Base-by-base conservation (phyloP, 2,329 filamentous ascomycete genomes). In the Aurifilum marmelostoma region DNA sequence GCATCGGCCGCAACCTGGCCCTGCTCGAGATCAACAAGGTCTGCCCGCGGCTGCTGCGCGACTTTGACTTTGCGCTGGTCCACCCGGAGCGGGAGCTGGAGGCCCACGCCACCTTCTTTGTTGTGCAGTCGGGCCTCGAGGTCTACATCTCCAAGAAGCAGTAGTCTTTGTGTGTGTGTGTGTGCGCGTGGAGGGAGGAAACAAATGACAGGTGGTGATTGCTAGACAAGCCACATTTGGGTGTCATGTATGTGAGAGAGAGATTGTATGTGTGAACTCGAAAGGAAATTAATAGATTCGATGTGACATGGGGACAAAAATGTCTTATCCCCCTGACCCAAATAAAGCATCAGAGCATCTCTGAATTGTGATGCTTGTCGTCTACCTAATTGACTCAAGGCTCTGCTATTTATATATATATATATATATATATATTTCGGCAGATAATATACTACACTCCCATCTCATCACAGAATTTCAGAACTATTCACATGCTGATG, bases 11-110 rank as follows among this genome's bases (percentile, higher is more conserved):
- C 5, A 85, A 87, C 74, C 74, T 88, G 41, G 85, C 84, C 0
- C 77, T 87, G 54, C 76, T 88, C 37, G 86, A 88, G 76, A 86
- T 88, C 73, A 86, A 88, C 78, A 89, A 89, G 79, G 81, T 88
- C 47, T 76, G 87, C 47, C 85, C 85, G 5, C 82, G 85, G 47
- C 77, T 89, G 34, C 76, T 87, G 71, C 76, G 84, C n/a, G 83
- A 87, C 70, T 88, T 84, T 73, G 78, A 84, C 59, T 83, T 88
- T 71, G 79, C 84, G 74, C 78, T 88, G 34, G 80, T 83, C n/a
- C 79, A 84, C 68, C 84, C 84, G 0, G 79, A 80, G 12, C 79
- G 82, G 56, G 80, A 83, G 65, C 78, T 88, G 72, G 82, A 81
- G 69, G 84, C 85, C n/a, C 82, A 85, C 66, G 83, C 85, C 27